phyloP scores from a whole-genome alignment of 83 land plant genomes.

The Thuja plicata region DNA sequence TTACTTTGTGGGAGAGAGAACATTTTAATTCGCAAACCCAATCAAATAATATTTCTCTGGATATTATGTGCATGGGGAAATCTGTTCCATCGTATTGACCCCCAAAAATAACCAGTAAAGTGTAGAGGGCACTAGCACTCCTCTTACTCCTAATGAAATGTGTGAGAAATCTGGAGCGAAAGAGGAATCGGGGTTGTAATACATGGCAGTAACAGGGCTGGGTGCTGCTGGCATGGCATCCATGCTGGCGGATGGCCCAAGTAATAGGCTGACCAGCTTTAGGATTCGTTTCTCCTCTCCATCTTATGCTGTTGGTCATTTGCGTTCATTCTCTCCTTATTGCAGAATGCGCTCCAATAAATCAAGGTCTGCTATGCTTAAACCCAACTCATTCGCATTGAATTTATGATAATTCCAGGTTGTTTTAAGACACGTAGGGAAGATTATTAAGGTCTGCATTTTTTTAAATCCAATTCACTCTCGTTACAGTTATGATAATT shows the following conservation, averaged over 20 bases:
- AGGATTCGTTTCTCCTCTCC: neutral
- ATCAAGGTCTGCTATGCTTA: neutral
- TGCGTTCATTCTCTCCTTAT: neutral
- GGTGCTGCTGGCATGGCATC: neutral
- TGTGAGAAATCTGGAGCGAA: neutral
- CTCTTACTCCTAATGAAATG: neutral
- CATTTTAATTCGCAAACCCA: neutral
- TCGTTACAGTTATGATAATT: neutral
- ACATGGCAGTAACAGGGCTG: neutral
- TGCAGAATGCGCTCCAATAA: neutral
- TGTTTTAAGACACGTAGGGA: neutral
- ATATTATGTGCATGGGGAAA: no score
- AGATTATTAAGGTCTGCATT: neutral
- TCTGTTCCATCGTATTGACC: neutral
- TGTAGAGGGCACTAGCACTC: neutral
- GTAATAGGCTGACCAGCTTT: neutral
- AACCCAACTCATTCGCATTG: neutral
- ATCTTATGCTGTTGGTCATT: neutral
- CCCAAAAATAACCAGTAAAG: neutral
- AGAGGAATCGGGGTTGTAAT: neutral
- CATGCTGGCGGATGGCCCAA: neutral
- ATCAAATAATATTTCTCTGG: neutral
- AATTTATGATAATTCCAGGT: neutral
- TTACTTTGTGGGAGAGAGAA: no score
- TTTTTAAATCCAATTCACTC: neutral